These are phyloP conservation scores for Mycosarcoma maydis DNA, from an alignment of 1,284 basidiomycete genomes.

Conservation along the genomic window DNA sequence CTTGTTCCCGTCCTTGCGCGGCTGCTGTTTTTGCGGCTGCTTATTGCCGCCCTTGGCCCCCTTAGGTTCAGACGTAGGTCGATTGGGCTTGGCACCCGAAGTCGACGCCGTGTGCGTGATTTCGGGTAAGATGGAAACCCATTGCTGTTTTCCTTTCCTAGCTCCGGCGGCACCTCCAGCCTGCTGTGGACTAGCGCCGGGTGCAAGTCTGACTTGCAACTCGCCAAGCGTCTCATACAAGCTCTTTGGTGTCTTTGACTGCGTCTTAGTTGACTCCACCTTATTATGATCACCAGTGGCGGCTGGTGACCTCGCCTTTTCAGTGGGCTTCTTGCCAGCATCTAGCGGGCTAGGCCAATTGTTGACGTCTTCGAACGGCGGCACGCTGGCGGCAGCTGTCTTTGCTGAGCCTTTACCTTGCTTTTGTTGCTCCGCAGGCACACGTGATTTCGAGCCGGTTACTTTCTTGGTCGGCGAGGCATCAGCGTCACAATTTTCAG, in stretches of 20 bases:
- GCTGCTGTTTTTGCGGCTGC: constrained; percentile 11
- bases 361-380: constrained; percentile 36
- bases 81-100: constrained; percentile 2
- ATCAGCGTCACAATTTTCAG: not conserved
- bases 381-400: constrained; percentile 4
- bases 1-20: constrained; percentile 16
- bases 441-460: constrained; percentile 3
- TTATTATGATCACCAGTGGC: not conserved
- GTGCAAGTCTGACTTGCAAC: constrained; percentile 39
- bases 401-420: constrained; percentile 5
- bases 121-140: constrained; percentile 53
- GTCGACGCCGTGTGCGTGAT: constrained; percentile 31
- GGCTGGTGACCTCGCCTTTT: constrained; percentile 9
- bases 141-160: constrained; percentile 51
- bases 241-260: constrained; percentile 20
- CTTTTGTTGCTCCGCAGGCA: constrained; percentile 6
- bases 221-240: constrained; percentile 40
- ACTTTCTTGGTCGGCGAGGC: constrained; percentile 4
- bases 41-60: constrained; percentile 11
- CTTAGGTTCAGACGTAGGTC: constrained; percentile 9
- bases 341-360: constrained; percentile 49
- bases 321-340: constrained; percentile 30
- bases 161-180: constrained; percentile 7
- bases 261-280: not conserved
- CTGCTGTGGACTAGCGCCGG: constrained; percentile 14